Percentiles rank a stretch among this genome's conserved stretches.
These are phyloP conservation scores for Pichia thaimueangensis DNA, from an alignment of 805 yeast genomes.

Conservation along the genomic window DNA sequence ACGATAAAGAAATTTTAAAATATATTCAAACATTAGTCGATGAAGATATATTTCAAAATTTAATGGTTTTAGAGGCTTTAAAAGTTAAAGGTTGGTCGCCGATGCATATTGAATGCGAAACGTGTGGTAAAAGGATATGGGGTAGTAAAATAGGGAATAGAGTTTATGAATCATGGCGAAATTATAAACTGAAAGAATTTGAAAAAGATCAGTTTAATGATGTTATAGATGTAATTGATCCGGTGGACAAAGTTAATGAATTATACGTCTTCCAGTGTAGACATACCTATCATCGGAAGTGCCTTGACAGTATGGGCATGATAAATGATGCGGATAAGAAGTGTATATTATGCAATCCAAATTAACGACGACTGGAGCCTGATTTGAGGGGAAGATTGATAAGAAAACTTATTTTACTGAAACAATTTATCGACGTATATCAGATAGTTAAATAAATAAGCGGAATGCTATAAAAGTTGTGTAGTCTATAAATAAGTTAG, in stretches of 20 bases:
- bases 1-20: constrained; percentile 52
- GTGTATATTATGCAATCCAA: constrained; percentile 37
- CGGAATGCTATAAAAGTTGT: too few species aligned
- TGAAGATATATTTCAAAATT: constrained; percentile 44
- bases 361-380: too few species aligned
- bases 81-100: constrained; percentile 59
- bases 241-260: constrained; percentile 17
- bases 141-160: constrained; percentile 52
- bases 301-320: constrained; percentile 46
- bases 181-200: constrained; percentile 19
- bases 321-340: constrained; percentile 17
- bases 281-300: constrained; percentile 58
- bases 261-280: constrained; percentile 56
- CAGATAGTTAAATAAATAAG: too few species aligned
- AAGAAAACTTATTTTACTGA: too few species aligned
- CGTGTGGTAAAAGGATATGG: constrained; percentile 70
- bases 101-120: constrained; percentile 53
- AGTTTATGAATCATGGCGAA: constrained; percentile 55
- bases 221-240: constrained; percentile 1
- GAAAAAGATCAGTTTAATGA: constrained; percentile 9
- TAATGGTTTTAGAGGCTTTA: constrained; percentile 36
- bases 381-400: too few species aligned
- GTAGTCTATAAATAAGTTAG: constrained; percentile 9
- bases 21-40: constrained; percentile 50
- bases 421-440: too few species aligned